Conservation (phyloP, 495 filamentous ascomycete genomes). For the Penicillium dipodomyicola region DNA sequence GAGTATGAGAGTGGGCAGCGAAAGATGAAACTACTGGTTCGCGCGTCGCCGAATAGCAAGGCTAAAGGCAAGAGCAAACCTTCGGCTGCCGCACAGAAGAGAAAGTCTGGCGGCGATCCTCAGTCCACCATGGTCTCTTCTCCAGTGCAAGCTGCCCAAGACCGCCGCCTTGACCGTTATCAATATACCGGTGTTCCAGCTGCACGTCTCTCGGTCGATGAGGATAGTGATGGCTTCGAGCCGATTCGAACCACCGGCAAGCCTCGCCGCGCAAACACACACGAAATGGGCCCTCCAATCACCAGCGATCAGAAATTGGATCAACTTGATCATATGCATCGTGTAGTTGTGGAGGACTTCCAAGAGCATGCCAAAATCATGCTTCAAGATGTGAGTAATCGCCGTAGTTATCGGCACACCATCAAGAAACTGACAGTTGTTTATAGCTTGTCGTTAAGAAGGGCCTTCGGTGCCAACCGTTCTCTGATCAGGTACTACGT, state of each 20-base stretch:
- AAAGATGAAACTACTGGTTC: slow-evolving; percentile 58
- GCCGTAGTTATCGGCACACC: neutral
- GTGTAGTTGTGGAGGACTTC: slow-evolving; percentile 65
- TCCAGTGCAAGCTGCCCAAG: slow-evolving; percentile 59
- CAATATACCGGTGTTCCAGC: slow-evolving; percentile 25
- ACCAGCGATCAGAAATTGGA: slow-evolving; percentile 63
- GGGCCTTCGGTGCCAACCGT: slow-evolving; percentile 61
- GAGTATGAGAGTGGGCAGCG: slow-evolving; percentile 52
- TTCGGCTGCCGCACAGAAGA: slow-evolving; percentile 14
- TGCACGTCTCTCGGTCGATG: slow-evolving; percentile 46
- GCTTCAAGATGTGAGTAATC: slow-evolving; percentile 52
- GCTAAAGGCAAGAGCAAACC: slow-evolving; percentile 22
- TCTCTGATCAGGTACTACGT: slow-evolving; percentile 73
- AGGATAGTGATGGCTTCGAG: slow-evolving; percentile 64
- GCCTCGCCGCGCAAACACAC: slow-evolving; percentile 35
- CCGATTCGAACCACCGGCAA: slow-evolving; percentile 47
- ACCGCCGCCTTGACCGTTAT: slow-evolving; percentile 42
- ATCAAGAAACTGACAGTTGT: slow-evolving; percentile 17
- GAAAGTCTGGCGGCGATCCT: slow-evolving; percentile 39
- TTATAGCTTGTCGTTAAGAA: slow-evolving; percentile 59
- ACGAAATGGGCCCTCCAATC: slow-evolving; percentile 65
- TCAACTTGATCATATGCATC: slow-evolving; percentile 58
- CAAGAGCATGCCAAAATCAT: slow-evolving; percentile 59
- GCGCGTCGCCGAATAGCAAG: slow-evolving; percentile 51
- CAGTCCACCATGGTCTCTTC: slow-evolving; percentile 85